These are phyloP conservation scores for Microcera coccophila DNA, from an alignment of 2,329 filamentous ascomycete species.

Conservation along the genomic window DNA sequence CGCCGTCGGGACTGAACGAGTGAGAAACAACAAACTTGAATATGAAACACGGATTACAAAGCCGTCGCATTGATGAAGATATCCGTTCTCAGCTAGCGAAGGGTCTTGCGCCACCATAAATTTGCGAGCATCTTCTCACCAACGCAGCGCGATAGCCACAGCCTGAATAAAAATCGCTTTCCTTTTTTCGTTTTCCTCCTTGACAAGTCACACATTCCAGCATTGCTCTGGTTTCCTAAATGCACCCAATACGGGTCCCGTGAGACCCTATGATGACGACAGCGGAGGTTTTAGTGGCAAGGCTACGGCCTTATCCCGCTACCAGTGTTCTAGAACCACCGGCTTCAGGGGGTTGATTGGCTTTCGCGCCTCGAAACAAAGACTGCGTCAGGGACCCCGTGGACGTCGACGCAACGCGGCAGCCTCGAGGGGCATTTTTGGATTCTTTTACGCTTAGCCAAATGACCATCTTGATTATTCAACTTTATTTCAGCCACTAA, in stretches of 20 bases:
- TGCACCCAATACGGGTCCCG: too few relatives aligned
- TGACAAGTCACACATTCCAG: too few relatives aligned
- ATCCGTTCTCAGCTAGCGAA: too few relatives aligned
- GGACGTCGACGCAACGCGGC: background rate
- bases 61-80: too few relatives aligned
- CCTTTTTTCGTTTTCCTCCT: too few relatives aligned
- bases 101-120: too few relatives aligned
- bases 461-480: background rate
- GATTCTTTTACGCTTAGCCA: background rate
- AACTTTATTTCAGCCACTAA: background rate
- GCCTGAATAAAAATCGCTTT: too few relatives aligned
- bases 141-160: too few relatives aligned
- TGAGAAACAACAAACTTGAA: too few relatives aligned
- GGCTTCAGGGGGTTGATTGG: background rate
- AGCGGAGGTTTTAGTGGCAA: background rate
- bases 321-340: background rate
- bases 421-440: background rate
- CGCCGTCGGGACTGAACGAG: constrained; percentile 9
- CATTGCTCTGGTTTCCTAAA: too few relatives aligned
- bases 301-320: background rate
- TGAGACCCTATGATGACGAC: background rate
- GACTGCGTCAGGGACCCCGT: background rate
- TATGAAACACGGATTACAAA: too few relatives aligned
- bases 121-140: too few relatives aligned
- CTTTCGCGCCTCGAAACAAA: background rate